Percentiles rank a stretch among this genome's conserved stretches.
Evolutionary conservation across 139 green algal species (phyloP).

Genomic region (Diplosphaera chodatii): DNA sequence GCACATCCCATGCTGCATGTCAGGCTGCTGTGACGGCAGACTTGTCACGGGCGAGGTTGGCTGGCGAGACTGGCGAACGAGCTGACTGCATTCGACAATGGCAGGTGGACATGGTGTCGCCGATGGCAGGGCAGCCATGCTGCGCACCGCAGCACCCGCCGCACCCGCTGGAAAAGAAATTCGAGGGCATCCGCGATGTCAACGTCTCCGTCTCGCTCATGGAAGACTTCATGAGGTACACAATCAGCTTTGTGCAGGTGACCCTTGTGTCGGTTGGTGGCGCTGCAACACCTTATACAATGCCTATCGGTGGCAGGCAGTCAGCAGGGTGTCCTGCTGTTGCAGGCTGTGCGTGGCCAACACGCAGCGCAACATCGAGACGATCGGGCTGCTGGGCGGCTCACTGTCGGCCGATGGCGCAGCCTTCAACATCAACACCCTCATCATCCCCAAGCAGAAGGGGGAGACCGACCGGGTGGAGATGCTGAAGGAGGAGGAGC

Average conservation of each 20-base stretch:
- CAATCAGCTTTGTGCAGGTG: background rate
- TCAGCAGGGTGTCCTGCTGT: too few relatives aligned
- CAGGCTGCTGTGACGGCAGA: too few relatives aligned
- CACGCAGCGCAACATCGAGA: slow-evolving; percentile 73
- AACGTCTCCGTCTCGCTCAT: slow-evolving; percentile 78
- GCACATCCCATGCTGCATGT: too few relatives aligned
- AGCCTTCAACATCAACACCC: slow-evolving; percentile 76
- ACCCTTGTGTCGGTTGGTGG: background rate
- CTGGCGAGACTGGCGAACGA: too few relatives aligned
- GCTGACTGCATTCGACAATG: too few relatives aligned
- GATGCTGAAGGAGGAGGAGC: slow-evolving; percentile 86
- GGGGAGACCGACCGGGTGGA: slow-evolving; percentile 75
- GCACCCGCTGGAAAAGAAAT: slow-evolving; percentile 26
- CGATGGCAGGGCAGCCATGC: background rate
- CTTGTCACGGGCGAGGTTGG: too few relatives aligned
- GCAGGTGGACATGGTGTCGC: slow-evolving; percentile 21
- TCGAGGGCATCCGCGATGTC: slow-evolving; percentile 61
- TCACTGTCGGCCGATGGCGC: slow-evolving; percentile 52
- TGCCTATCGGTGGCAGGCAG: too few relatives aligned
- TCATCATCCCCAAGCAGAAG: slow-evolving; percentile 92
- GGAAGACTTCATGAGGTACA: slow-evolving; percentile 83
- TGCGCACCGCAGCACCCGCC: background rate
- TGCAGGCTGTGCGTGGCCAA: slow-evolving; percentile 48
- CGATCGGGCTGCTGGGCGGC: slow-evolving; percentile 81
- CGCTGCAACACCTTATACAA: background rate